These are phyloP conservation scores for Funneliformis mosseae DNA, from an alignment of 192 early-diverging fungal genomes.

Conservation along the genomic window DNA sequence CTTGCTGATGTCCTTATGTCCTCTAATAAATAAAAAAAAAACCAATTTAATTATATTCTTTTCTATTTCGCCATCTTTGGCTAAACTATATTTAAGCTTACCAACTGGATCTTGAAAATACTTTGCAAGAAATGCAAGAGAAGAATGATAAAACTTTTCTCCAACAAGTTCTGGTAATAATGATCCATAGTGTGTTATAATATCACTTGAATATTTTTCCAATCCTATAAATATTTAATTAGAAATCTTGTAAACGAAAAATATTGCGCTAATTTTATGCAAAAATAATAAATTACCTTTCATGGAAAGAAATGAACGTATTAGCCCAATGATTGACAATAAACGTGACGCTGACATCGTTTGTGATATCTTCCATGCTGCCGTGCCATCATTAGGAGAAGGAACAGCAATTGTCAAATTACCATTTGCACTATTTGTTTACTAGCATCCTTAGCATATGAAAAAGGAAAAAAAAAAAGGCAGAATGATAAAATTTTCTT, in stretches of 20 bases:
- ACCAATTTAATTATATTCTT: not conserved
- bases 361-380: conserved; percentile 63
- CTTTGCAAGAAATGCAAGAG: conserved; percentile 72
- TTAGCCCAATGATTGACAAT: conserved; percentile 63
- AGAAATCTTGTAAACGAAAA: not conserved
- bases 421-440: conserved; percentile 59
- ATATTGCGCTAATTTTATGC: not conserved
- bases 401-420: conserved; percentile 67
- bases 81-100: conserved; percentile 32
- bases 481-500: not conserved
- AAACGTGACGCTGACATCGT: conserved; percentile 67
- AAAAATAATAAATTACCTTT: conserved; percentile 40
- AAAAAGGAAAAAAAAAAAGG: conserved; percentile 13
- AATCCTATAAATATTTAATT: conserved; percentile 38
- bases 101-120: conserved; percentile 85
- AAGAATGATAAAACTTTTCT: conserved; percentile 55
- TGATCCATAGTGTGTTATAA: conserved; percentile 56
- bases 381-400: conserved; percentile 21
- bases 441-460: not conserved
- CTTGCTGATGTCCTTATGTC: conserved; percentile 72
- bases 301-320: conserved; percentile 50
- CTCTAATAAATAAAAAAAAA: conserved; percentile 39
- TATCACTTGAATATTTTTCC: conserved; percentile 44
- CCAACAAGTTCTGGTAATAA: conserved; percentile 55
- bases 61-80: too few relatives aligned